These are phyloP conservation scores for Pythium grandisporangium DNA, from an alignment of 352 stramenopile species.

Conservation along the genomic window DNA sequence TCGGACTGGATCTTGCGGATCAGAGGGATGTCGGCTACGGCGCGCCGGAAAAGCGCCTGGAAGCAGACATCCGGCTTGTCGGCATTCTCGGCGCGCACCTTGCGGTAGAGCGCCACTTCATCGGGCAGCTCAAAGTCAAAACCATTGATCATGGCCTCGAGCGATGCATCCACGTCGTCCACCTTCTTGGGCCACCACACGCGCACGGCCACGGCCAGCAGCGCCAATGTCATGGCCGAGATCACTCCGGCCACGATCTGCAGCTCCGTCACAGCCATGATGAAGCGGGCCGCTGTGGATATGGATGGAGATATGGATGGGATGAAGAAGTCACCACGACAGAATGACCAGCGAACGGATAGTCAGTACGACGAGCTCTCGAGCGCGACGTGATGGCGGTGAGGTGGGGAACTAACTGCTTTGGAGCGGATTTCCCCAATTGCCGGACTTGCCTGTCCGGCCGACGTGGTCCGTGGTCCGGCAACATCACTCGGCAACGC, in stretches of 20 bases:
- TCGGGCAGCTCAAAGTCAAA: constrained; percentile 82
- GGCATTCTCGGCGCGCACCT: constrained; percentile 53
- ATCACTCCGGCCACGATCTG: constrained; percentile 62
- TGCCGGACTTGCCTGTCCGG: no score
- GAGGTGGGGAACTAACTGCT: no score
- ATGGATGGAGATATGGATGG: not conserved
- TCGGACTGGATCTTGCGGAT: constrained; percentile 87
- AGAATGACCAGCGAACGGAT: no score
- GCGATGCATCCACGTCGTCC: constrained; percentile 60
- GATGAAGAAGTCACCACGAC: no score
- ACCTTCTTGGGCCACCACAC: constrained; percentile 66
- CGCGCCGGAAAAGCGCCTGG: constrained; percentile 75
- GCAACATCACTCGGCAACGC: no score
- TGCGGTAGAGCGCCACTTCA: constrained; percentile 71
- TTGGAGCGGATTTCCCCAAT: no score
- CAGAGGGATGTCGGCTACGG: constrained; percentile 73
- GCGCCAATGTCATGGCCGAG: constrained; percentile 40
- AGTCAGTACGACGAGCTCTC: no score
- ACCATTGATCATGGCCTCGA: constrained; percentile 86
- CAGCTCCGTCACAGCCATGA: constrained; percentile 53
- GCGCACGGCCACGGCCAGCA: constrained; percentile 53
- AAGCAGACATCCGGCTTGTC: constrained; percentile 64
- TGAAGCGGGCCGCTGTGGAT: not conserved
- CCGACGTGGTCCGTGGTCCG: no score
- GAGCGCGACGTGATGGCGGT: no score